Conservation (phyloP, 2,329 filamentous ascomycete genomes). For the Penicillium capsulatum region DNA sequence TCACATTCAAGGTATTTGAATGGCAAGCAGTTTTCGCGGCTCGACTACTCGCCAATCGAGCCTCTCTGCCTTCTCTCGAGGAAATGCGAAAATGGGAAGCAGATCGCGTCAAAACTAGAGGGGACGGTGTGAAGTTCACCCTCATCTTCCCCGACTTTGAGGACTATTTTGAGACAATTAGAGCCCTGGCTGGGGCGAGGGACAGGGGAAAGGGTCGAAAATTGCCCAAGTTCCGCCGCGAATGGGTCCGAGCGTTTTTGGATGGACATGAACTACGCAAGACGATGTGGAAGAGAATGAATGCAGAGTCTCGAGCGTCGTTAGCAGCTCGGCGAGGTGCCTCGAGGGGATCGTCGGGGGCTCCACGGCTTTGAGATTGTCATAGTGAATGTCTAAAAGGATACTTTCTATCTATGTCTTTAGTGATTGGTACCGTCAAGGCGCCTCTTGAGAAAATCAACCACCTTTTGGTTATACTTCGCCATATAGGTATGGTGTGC, state of each 20-base stretch:
- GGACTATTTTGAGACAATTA: slow-evolving; percentile 59
- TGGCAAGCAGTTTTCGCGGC: slow-evolving; percentile 63
- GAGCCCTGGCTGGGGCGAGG: slow-evolving; percentile 27
- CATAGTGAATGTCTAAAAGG: too few species aligned
- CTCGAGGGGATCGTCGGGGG: too few species aligned
- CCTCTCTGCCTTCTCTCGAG: slow-evolving; percentile 46
- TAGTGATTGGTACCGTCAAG: too few species aligned
- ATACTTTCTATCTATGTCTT: too few species aligned
- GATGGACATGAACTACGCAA: slow-evolving; percentile 52
- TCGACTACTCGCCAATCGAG: slow-evolving; percentile 54
- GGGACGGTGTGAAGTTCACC: slow-evolving; percentile 56
- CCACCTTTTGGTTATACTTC: too few species aligned
- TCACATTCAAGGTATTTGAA: slow-evolving; percentile 67
- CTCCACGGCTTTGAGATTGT: too few species aligned
- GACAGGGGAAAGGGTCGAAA: too few species aligned
- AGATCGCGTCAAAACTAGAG: slow-evolving; percentile 51
- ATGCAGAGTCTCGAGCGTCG: too few species aligned
- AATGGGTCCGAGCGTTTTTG: slow-evolving; percentile 43
- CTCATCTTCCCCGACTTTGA: slow-evolving; percentile 60
- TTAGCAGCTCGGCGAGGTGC: too few species aligned
- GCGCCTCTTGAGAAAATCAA: too few species aligned
- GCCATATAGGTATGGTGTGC: too few species aligned
- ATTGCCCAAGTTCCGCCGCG: slow-evolving; percentile 41
- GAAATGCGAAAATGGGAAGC: slow-evolving; percentile 56
- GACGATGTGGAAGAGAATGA: slow-evolving; percentile 55